phyloP scores from a whole-genome alignment of 164 flowering plant genomes.

The Stephania cephalantha region DNA sequence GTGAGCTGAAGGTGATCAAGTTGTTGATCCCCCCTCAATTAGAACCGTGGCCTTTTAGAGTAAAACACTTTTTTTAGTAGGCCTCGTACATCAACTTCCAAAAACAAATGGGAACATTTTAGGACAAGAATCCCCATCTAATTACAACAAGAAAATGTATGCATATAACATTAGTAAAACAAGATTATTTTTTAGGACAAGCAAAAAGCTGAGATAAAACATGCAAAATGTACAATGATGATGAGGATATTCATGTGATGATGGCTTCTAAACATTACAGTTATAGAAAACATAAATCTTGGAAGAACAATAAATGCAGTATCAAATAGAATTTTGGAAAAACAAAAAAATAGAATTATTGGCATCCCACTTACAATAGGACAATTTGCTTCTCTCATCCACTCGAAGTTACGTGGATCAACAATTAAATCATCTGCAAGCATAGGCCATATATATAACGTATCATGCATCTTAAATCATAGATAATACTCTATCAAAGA shows the following conservation, averaged over 20 bases:
- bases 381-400: constrained; percentile 95
- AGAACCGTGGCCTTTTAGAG: too few relatives aligned
- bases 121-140: not conserved
- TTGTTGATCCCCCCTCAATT: too few relatives aligned
- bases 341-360: not conserved
- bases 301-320: constrained; percentile 1
- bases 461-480: not conserved
- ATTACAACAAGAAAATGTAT: not conserved
- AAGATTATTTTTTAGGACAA: not conserved
- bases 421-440: constrained; percentile 85
- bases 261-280: not conserved
- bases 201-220: not conserved
- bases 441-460: not conserved
- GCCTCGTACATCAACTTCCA: too few relatives aligned
- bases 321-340: not conserved
- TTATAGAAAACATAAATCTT: not conserved
- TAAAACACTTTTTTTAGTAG: too few relatives aligned
- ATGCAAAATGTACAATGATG: not conserved
- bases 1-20: too few relatives aligned
- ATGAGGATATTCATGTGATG: not conserved
- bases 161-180: not conserved
- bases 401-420: constrained; percentile 96
- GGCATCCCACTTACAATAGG: constrained; percentile 67
- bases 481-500: not conserved
- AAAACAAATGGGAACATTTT: too few relatives aligned